phyloP scores from a whole-genome alignment of 2,329 filamentous ascomycete genomes.

The Fusarium tanahbumbuense region DNA sequence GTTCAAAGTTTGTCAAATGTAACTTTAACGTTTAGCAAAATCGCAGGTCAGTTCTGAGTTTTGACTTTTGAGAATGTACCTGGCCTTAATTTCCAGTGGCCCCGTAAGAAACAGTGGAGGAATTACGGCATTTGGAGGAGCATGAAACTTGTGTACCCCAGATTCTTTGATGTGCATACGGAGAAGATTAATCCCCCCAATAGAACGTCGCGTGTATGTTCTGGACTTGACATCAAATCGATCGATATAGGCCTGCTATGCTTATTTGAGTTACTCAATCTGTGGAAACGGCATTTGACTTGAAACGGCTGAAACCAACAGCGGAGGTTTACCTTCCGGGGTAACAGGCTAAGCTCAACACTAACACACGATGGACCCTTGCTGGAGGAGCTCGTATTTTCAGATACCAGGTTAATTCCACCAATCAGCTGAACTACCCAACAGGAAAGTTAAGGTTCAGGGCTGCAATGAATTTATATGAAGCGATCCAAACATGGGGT shows the following conservation, averaged over 20 bases:
- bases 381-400: not conserved
- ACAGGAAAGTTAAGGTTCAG: not conserved
- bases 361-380: not conserved
- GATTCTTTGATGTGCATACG: not conserved
- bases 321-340: conserved; percentile 27
- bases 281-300: not conserved
- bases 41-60: not conserved
- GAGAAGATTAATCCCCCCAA: conserved; percentile 9
- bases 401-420: conserved; percentile 20
- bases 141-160: conserved; percentile 6
- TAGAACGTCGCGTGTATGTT: no score
- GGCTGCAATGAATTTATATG: not conserved
- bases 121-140: not conserved
- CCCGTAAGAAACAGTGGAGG: not conserved
- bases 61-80: not conserved
- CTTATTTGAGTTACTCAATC: not conserved
- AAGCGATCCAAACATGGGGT: not conserved
- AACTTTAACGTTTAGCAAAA: not conserved
- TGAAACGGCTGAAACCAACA: conserved; percentile 35
- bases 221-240: not conserved
- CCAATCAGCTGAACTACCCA: conserved; percentile 10
- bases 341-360: not conserved
- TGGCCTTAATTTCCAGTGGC: not conserved
- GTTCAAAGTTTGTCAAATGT: not conserved
- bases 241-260: conserved; percentile 3